phyloP scores from a whole-genome alignment of 73 alveolate species.

The Paramecium primaurelia region DNA sequence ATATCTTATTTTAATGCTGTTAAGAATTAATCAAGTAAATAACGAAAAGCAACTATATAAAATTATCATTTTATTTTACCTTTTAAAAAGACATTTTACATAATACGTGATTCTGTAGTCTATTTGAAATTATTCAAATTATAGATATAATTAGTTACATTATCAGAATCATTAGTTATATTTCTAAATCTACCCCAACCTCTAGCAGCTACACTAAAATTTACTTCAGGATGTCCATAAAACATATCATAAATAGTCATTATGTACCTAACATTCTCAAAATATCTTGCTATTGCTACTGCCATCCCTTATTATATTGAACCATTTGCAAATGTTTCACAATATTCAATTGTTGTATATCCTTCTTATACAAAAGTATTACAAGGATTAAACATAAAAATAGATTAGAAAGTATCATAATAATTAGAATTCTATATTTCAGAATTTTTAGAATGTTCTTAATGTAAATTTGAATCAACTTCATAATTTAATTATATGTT shows the following conservation, averaged over 20 bases:
- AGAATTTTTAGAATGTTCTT: not conserved
- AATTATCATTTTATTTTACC: not conserved
- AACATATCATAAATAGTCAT: constrained; percentile 1
- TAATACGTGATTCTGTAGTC: not conserved
- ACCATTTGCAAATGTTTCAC: constrained; percentile 20
- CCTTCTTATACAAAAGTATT: not conserved
- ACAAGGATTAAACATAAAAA: not conserved
- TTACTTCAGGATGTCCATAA: not conserved
- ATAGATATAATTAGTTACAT: constrained; percentile 1
- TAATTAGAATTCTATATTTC: not conserved
- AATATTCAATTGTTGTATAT: not conserved
- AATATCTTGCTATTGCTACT: constrained; percentile 22
- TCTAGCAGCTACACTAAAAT: not conserved
- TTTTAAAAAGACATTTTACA: not conserved
- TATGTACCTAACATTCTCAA: not conserved
- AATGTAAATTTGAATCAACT: not conserved
- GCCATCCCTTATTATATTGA: not conserved
- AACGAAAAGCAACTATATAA: not conserved
- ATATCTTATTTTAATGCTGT: constrained; percentile 1
- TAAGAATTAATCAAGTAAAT: not conserved
- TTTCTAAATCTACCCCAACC: not conserved
- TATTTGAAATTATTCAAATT: not conserved
- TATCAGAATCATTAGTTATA: not conserved
- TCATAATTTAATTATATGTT: not conserved
- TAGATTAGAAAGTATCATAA: not conserved